Conservation (phyloP, 768 basidiomycete genomes). For the Lyophyllum shimeji region DNA sequence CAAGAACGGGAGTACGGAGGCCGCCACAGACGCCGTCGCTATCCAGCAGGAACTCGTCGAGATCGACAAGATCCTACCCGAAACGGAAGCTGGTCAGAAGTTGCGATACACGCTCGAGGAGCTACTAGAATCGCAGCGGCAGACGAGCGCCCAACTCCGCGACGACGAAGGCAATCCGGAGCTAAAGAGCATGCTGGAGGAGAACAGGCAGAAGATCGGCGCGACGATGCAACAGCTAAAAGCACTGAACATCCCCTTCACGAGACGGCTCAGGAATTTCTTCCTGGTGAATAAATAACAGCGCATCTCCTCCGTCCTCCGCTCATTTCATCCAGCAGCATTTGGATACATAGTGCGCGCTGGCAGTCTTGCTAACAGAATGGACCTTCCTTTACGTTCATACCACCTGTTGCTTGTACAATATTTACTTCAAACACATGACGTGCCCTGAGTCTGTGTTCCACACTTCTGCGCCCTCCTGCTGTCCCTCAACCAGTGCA, state of each 20-base stretch:
- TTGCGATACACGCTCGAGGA: conserved; percentile 16
- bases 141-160: conserved; percentile 5
- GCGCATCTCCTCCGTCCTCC: too few relatives aligned
- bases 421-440: too few relatives aligned
- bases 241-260: neutral
- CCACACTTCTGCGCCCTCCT: too few relatives aligned
- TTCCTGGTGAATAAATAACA: too few relatives aligned
- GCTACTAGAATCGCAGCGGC: conserved; percentile 8
- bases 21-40: neutral
- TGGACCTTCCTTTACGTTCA: too few relatives aligned
- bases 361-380: too few relatives aligned
- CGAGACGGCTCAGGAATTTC: too few relatives aligned
- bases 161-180: conserved; percentile 2
- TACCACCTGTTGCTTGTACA: too few relatives aligned
- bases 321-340: too few relatives aligned
- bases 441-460: too few relatives aligned
- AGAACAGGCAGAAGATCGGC: conserved; percentile 10
- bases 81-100: conserved; percentile 22
- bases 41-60: conserved; percentile 24
- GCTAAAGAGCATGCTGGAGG: conserved; percentile 16
- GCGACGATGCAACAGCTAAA: conserved; percentile 10
- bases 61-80: conserved; percentile 19
- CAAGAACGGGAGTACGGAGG: neutral
- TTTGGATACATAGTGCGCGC: too few relatives aligned
- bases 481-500: too few relatives aligned